Conservation (phyloP, 2,329 filamentous ascomycete species). For the Colletotrichum siamense region DNA sequence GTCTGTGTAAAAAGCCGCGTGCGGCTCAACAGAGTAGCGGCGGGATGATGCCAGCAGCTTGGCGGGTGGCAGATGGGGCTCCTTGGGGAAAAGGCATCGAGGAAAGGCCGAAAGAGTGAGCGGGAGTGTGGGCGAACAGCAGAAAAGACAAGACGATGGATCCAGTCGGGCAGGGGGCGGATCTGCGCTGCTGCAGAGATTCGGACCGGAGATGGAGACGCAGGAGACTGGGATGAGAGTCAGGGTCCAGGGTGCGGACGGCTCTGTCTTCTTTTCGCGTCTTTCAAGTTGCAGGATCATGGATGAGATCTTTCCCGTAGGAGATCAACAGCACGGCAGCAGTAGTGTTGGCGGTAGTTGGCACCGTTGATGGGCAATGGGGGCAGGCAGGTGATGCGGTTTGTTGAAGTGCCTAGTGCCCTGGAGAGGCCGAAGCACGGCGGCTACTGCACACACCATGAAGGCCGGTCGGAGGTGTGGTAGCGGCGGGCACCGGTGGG, state of each 20-base stretch:
- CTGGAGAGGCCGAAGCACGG: not conserved
- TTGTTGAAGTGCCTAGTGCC: not conserved
- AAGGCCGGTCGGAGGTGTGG: not conserved
- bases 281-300: not conserved
- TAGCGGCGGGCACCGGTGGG: not conserved
- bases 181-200: not conserved
- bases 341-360: not conserved
- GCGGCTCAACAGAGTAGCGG: not conserved
- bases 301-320: not conserved
- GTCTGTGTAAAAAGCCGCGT: not conserved
- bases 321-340: not conserved
- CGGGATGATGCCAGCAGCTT: not conserved
- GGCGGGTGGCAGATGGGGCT: not conserved
- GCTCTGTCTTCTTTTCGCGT: not conserved
- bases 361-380: not conserved
- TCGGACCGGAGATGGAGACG: not conserved
- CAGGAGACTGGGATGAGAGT: conserved; percentile 6
- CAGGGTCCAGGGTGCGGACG: not conserved
- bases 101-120: conserved; percentile 14
- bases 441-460: not conserved
- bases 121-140: conserved; percentile 1
- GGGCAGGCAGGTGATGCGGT: not conserved
- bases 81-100: not conserved
- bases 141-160: not conserved
- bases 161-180: not conserved